phyloP scores from a whole-genome alignment of 1,139 yeast genomes.

The Hyphopichia buzzinii region DNA sequence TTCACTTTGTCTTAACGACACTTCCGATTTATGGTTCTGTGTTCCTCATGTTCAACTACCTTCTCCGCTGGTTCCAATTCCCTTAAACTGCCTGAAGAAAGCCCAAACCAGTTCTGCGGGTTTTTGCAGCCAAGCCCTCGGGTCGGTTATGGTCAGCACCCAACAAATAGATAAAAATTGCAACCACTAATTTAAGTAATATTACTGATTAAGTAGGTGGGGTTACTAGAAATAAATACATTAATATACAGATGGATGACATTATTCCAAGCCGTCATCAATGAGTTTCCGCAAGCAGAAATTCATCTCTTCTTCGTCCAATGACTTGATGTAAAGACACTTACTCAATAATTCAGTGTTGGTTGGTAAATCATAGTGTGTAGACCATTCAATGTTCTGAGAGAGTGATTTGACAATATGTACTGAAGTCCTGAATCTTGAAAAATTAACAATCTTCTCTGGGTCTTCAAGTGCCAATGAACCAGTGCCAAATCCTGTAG shows the following conservation, averaged over 20 bases:
- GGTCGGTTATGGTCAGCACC: background rate
- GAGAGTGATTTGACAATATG: constrained; percentile 75
- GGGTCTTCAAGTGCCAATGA: constrained; percentile 15
- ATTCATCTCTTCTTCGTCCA: constrained; percentile 77
- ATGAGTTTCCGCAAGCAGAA: constrained; percentile 18
- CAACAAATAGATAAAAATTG: background rate
- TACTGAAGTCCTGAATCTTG: constrained; percentile 75
- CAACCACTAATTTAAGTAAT: background rate
- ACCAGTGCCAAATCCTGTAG: constrained; percentile 1
- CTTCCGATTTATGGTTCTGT: too few species aligned
- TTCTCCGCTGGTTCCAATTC: too few species aligned
- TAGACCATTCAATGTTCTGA: constrained; percentile 84
- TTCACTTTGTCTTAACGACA: too few species aligned
- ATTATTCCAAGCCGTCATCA: background rate
- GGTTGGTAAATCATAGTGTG: constrained; percentile 50
- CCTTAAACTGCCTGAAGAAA: too few species aligned
- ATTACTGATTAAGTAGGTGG: background rate
- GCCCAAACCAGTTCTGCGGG: too few species aligned
- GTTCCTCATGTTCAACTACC: too few species aligned
- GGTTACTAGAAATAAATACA: background rate
- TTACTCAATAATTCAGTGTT: constrained; percentile 70
- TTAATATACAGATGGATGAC: background rate
- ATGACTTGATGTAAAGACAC: constrained; percentile 76
- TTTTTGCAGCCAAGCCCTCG: too few species aligned
- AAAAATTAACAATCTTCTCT: constrained; percentile 64